These are phyloP conservation scores for Calonectria pteridis DNA, from an alignment of 2,329 filamentous ascomycete species.

Conservation along the genomic window DNA sequence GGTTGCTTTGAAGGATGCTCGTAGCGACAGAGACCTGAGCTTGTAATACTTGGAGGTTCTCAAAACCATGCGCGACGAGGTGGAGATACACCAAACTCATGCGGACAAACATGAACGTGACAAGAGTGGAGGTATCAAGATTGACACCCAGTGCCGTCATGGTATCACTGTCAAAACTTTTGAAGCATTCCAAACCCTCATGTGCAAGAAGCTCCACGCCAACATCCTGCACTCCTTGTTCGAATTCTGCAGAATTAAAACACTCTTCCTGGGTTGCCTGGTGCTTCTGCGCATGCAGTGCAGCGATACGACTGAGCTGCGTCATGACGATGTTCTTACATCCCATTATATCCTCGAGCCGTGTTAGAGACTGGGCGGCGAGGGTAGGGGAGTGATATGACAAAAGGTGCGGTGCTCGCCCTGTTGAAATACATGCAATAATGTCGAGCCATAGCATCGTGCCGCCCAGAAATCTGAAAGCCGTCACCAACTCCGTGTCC, in stretches of 20 bases:
- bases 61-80: background rate
- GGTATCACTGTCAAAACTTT: background rate
- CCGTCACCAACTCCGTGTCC: background rate
- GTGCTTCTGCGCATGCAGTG: background rate
- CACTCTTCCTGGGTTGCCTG: background rate
- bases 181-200: background rate
- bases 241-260: background rate
- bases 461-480: constrained; percentile 6
- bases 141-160: background rate
- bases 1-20: background rate
- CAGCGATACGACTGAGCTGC: background rate
- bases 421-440: constrained; percentile 3
- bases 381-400: background rate
- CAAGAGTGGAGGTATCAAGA: background rate
- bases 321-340: constrained; percentile 6
- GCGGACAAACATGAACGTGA: constrained; percentile 10
- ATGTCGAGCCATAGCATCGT: constrained; percentile 18
- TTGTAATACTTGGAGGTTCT: background rate
- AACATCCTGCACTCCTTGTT: background rate
- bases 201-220: background rate
- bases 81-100: constrained; percentile 7
- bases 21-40: background rate
- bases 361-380: background rate
- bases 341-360: constrained; percentile 18
- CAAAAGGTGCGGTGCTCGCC: background rate